phyloP scores from a whole-genome alignment of 2,329 filamentous ascomycete species.

The Pseudonectria foliicola region DNA sequence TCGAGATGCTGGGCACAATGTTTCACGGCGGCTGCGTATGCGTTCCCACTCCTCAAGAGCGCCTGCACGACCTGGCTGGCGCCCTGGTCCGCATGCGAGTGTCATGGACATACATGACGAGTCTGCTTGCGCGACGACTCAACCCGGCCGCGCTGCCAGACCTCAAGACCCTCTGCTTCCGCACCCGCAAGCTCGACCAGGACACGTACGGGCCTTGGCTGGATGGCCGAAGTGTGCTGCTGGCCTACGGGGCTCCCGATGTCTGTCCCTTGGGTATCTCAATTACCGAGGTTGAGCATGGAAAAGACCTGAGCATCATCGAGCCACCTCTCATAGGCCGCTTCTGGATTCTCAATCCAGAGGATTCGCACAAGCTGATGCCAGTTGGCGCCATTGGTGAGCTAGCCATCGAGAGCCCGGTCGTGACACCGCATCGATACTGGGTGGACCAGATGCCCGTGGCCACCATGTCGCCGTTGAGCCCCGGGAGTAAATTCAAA shows the following conservation, averaged over 20 bases:
- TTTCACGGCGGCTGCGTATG: conserved; percentile 53
- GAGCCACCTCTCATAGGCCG: conserved; percentile 41
- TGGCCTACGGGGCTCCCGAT: conserved; percentile 46
- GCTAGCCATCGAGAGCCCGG: conserved; percentile 49
- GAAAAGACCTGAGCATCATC: conserved; percentile 34
- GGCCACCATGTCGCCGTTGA: conserved; percentile 17
- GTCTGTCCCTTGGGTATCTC: conserved; percentile 46
- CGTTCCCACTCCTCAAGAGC: conserved; percentile 44
- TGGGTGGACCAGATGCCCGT: conserved; percentile 20
- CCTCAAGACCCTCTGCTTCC: conserved; percentile 37
- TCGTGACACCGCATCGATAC: conserved; percentile 30
- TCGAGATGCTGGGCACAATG: conserved; percentile 46
- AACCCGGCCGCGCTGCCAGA: conserved; percentile 30
- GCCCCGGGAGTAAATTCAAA: conserved; percentile 16
- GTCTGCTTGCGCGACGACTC: conserved; percentile 46
- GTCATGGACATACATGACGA: conserved; percentile 50
- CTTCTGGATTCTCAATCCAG: conserved; percentile 46
- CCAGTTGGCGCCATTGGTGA: conserved; percentile 51
- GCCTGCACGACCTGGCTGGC: conserved; percentile 41
- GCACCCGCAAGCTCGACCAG: conserved; percentile 42
- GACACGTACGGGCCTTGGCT: conserved; percentile 43
- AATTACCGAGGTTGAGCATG: conserved; percentile 34
- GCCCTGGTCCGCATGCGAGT: conserved; percentile 44
- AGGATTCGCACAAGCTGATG: conserved; percentile 43
- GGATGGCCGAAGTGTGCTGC: conserved; percentile 36